A percentile compares a stretch with the other conserved stretches of the same genome.
phyloP scores from a whole-genome alignment of 2,329 filamentous ascomycete species.

The Paradendryphiella salina region DNA sequence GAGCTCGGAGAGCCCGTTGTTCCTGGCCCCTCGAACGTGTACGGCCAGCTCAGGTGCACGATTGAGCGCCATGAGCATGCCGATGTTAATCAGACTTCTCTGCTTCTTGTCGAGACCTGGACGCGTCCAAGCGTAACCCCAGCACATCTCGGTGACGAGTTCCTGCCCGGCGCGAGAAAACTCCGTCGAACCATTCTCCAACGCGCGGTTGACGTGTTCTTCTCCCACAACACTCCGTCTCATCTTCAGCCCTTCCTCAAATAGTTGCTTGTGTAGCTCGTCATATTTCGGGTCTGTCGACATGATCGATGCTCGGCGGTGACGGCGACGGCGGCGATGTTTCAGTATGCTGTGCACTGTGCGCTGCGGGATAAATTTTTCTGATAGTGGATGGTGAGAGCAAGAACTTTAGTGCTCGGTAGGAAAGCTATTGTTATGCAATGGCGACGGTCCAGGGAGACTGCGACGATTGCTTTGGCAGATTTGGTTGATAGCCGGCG shows the following conservation, averaged over 20 bases:
- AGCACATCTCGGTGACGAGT: slow-evolving; percentile 65
- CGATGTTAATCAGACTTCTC: slow-evolving; percentile 65
- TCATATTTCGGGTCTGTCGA: slow-evolving; percentile 49
- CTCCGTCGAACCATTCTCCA: slow-evolving; percentile 60
- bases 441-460: not conserved
- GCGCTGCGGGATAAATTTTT: not conserved
- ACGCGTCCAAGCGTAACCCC: slow-evolving; percentile 66
- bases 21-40: slow-evolving; percentile 65
- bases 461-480: not conserved
- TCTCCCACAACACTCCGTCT: slow-evolving; percentile 64
- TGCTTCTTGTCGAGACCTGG: slow-evolving; percentile 65
- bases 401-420: too few relatives aligned
- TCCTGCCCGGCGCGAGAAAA: slow-evolving; percentile 65
- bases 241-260: slow-evolving; percentile 63
- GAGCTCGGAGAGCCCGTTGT: slow-evolving; percentile 63
- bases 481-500: slow-evolving; percentile 13
- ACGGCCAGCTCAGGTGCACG: slow-evolving; percentile 62
- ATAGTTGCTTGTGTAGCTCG: slow-evolving; percentile 58
- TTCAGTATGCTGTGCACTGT: not conserved
- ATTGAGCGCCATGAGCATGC: slow-evolving; percentile 66
- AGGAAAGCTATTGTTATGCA: not conserved
- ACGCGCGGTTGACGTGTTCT: slow-evolving; percentile 61
- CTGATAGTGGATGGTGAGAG: too few relatives aligned
- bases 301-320: slow-evolving; percentile 33
- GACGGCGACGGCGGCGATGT: not conserved